These are phyloP conservation scores for Pisolithus orientalis DNA, from an alignment of 768 basidiomycete genomes.

Conservation along the genomic window DNA sequence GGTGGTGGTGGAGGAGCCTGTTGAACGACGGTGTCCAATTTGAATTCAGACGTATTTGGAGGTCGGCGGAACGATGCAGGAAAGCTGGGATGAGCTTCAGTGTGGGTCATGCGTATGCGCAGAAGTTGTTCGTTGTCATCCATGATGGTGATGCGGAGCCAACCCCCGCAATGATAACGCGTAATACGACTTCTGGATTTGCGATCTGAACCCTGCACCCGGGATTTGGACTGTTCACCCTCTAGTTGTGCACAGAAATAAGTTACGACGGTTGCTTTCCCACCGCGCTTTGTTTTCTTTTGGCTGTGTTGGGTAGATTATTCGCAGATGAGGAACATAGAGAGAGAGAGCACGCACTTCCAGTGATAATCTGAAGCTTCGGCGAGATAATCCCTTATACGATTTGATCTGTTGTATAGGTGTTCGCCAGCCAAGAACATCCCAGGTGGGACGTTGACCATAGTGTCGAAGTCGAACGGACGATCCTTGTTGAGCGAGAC, in stretches of 20 bases:
- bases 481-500: conserved; percentile 26
- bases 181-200: conserved; percentile 31
- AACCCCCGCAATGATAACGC: conserved; percentile 29
- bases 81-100: conserved; percentile 28
- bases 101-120: conserved; percentile 31
- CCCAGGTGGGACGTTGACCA: conserved; percentile 28
- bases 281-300: conserved; percentile 31
- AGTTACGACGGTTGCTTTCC: conserved; percentile 30
- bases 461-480: conserved; percentile 30
- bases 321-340: background rate
- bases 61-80: conserved; percentile 28
- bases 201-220: conserved; percentile 27
- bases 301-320: conserved; percentile 10
- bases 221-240: conserved; percentile 29
- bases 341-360: conserved; percentile 20
- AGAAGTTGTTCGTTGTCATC: conserved; percentile 29
- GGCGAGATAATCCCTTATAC: conserved; percentile 28
- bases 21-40: conserved; percentile 22
- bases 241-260: conserved; percentile 31
- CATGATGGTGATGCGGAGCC: conserved; percentile 32
- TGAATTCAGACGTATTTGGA: conserved; percentile 28
- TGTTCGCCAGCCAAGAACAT: conserved; percentile 28
- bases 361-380: conserved; percentile 31
- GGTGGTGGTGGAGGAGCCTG: conserved; percentile 9
- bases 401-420: conserved; percentile 30